Conservation (phyloP, 306 rosid genomes). For the Boehmeria nivea region DNA sequence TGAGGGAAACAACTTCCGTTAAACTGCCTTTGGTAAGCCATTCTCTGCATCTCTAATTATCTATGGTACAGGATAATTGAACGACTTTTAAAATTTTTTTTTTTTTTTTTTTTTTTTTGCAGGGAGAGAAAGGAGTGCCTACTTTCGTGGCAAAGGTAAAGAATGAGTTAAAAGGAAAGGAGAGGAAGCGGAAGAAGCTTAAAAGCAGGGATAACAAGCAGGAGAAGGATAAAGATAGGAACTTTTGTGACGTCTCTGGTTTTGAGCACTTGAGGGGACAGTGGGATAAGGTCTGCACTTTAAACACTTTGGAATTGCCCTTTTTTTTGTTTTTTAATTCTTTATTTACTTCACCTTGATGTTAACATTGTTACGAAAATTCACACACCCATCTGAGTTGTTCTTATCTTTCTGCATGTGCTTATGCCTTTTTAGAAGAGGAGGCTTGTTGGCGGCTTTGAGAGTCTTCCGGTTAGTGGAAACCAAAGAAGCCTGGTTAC, state of each 20-base stretch:
- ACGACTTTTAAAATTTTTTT: not conserved
- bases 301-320: not conserved
- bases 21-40: slow-evolving; percentile 24
- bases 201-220: slow-evolving; percentile 10
- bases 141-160: slow-evolving; percentile 16
- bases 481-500: slow-evolving; percentile 14
- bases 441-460: slow-evolving; percentile 13
- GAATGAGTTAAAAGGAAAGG: slow-evolving; percentile 14
- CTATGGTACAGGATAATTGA: too few relatives aligned
- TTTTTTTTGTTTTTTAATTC: not conserved
- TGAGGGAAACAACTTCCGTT: slow-evolving; percentile 27
- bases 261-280: slow-evolving; percentile 14
- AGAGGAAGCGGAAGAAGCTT: slow-evolving; percentile 19
- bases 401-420: not conserved
- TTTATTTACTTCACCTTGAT: not conserved
- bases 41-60: not conserved
- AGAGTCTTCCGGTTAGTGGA: slow-evolving; percentile 9
- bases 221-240: slow-evolving; percentile 17
- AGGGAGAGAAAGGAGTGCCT: slow-evolving; percentile 31
- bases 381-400: not conserved
- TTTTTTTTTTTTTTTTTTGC: slow-evolving; percentile 4
- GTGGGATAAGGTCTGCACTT: slow-evolving; percentile 13
- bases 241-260: slow-evolving; percentile 6
- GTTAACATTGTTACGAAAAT: not conserved
- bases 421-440: slow-evolving; percentile 18